Percentiles rank a stretch among this genome's conserved stretches.
Conservation (phyloP, 768 basidiomycete genomes). For the Boletellus sp. region DNA sequence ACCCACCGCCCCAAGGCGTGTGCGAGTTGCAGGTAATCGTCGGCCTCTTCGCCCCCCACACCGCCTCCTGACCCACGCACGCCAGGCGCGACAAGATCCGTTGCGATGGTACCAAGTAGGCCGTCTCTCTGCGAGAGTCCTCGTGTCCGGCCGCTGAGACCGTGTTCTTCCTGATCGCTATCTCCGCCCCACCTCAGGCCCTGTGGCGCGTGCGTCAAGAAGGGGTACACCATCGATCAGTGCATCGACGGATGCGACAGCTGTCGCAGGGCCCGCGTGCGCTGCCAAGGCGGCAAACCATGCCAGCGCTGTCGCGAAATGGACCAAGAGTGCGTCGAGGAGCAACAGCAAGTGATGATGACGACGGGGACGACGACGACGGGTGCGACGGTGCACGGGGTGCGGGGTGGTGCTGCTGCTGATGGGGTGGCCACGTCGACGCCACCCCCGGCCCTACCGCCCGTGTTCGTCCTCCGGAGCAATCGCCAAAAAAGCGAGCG, state of each 20-base stretch:
- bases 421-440: too few species aligned
- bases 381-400: too few species aligned
- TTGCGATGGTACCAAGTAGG: conserved; percentile 53
- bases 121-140: not conserved
- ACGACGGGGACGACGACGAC: conserved; percentile 1
- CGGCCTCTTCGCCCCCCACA: not conserved
- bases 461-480: conserved; percentile 21
- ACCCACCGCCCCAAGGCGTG: conserved; percentile 42
- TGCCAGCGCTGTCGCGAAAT: conserved; percentile 34
- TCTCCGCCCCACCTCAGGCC: conserved; percentile 36
- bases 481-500: conserved; percentile 41
- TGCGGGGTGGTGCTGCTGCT: too few species aligned
- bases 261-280: conserved; percentile 50
- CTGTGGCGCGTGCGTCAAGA: conserved; percentile 56
- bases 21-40: conserved; percentile 50
- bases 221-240: conserved; percentile 47
- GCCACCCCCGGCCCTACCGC: conserved; percentile 6
- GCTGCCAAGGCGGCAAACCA: conserved; percentile 38
- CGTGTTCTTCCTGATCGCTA: not conserved
- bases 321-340: conserved; percentile 46
- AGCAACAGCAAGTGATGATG: conserved; percentile 36
- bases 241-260: conserved; percentile 62
- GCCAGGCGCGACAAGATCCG: conserved; percentile 59
- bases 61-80: not conserved
- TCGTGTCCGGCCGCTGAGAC: conserved; percentile 2